Base-by-base conservation (phyloP, 208 protist species). In the Phytomonas sp. region DNA sequence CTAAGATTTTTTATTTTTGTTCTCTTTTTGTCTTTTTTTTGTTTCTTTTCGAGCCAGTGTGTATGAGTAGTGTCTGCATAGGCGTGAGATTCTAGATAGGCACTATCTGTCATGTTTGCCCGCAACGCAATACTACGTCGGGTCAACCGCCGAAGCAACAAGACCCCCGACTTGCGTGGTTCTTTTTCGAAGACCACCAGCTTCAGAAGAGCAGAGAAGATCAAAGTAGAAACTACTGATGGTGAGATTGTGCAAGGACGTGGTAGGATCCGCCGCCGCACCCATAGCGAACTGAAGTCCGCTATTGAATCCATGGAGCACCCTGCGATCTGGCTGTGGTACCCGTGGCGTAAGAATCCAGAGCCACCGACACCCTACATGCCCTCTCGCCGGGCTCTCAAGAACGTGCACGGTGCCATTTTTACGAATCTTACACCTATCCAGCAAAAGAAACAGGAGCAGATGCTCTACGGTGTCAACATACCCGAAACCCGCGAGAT, bases 301-400 rank as follows among this genome's bases (percentile, higher is more conserved):
- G 82, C 81, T 15, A 94, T 96, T 69, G 84, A 72, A 11, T 73
- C 70, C 32, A 96, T 96, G 89, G 89, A 96, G 80, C 88, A 96
- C 70, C 92, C 92, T 2, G 85, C 88, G 20, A 94, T 96, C 63
- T 96, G 92, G 89, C 83, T 94, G 61, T 96, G 92, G 89, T 96
- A 96, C 77, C 92, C 92, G 60, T 96, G 92, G 89, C 87, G 92
- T 68, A 93, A 90, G 75, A 94, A 96, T 74, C 92, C 92, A 0
- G 89, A 96, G 81, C 92, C 88, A 43, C 92, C 92, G 9, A 93
- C 84, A 66, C 92, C 92, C 60, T 84, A 82, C 72, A 93, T 96
- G 87, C 92, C 92, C 7, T 85, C 79, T n/a, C 81, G 85, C 4
- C 87, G 89, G 33, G 92, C 92, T 23, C 78, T 96, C 0, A 96